Base-by-base conservation (phyloP, 2,329 filamentous ascomycete genomes). In the Ramularia collo-cygni region DNA sequence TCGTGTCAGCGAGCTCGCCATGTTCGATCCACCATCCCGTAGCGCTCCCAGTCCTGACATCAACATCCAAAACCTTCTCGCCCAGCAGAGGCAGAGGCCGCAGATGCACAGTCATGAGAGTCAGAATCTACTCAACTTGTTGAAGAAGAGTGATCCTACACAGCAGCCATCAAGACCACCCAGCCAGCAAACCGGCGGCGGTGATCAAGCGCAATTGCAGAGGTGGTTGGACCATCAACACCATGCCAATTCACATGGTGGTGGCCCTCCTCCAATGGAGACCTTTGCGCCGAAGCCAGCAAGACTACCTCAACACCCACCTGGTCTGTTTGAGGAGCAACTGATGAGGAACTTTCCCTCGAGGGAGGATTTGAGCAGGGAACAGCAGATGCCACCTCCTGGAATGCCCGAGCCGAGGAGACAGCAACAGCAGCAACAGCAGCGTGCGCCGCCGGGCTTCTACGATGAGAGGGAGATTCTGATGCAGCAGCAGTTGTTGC, bases 111-210 rank as follows among this genome's bases (percentile, higher is more conserved):
- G 56, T 46, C 55, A 57, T 32, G 85, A 90, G 53, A 77, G 83
- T n/a, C 84, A 93, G 49, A 89, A 92, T 59, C 68, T 95, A 35
- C 85, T 94, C 64, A 84, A 81, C 46, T 72, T 95, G 19, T 92
- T 95, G 51, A 71, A 75, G 54, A 67, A 71, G 8, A 58, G 57
- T 47, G 53, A 54, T 17, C 53, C 56, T 56, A 59, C 45, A 37
- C 60, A 33, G 15, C 21, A 6, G 10, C 42, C 61, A 15, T 50
- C 64, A 32, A 54, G 50, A 19, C 49, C 49, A 8, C 42, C 36
- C 19, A 49, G 43, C 28, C 52, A 48, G 54, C 62, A 36, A 46
- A 58, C 41, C 43, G 55, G 53, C 58, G 40, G 40, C 21, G 46
- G 41, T 16, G 43, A 48, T 14, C 40, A 46, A 9, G 40, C 37